A percentile compares a stretch with the other conserved stretches of the same genome.
phyloP scores from a whole-genome alignment of 108 stramenopile species.

The Cyclostephanos invisitatus region DNA sequence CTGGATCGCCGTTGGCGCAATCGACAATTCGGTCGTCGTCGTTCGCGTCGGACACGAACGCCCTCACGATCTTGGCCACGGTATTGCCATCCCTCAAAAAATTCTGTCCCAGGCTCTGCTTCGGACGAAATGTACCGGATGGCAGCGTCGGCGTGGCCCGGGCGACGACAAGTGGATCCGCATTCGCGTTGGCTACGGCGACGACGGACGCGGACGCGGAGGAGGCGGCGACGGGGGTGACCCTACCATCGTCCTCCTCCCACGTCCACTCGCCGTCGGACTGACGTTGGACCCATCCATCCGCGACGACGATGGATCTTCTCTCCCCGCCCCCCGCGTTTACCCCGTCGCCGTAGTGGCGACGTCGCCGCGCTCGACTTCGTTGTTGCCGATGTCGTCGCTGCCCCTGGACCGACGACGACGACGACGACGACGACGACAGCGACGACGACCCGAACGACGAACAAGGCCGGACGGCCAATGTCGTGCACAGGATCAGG shows the following conservation, averaged over 20 bases:
- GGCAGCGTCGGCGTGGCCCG: slow-evolving; percentile 76
- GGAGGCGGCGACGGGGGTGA: slow-evolving; percentile 45
- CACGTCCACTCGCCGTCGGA: slow-evolving; percentile 85
- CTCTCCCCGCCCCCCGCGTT: neutral
- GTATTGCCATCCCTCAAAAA: slow-evolving; percentile 94
- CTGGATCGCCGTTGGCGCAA: slow-evolving; percentile 11
- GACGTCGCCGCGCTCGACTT: neutral
- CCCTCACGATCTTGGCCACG: slow-evolving; percentile 87
- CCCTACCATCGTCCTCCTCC: slow-evolving; percentile 83
- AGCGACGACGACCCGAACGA: neutral
- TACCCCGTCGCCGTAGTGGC: neutral
- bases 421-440: neutral
- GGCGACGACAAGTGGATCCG: slow-evolving; percentile 13
- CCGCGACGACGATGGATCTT: neutral
- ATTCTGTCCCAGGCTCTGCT: slow-evolving; percentile 97
- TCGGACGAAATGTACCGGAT: slow-evolving; percentile 75
- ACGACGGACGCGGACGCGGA: slow-evolving; percentile 13
- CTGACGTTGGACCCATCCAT: slow-evolving; percentile 70
- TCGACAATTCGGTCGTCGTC: slow-evolving; percentile 16
- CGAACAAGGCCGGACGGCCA: neutral
- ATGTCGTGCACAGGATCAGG: neutral
- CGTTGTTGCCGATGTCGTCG: neutral
- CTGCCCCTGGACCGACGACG: neutral
- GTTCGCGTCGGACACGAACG: slow-evolving; percentile 85
- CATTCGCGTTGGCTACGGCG: slow-evolving; percentile 1